Conservation (phyloP, 179 eudicot species). For the Actinidia arguta region DNA sequence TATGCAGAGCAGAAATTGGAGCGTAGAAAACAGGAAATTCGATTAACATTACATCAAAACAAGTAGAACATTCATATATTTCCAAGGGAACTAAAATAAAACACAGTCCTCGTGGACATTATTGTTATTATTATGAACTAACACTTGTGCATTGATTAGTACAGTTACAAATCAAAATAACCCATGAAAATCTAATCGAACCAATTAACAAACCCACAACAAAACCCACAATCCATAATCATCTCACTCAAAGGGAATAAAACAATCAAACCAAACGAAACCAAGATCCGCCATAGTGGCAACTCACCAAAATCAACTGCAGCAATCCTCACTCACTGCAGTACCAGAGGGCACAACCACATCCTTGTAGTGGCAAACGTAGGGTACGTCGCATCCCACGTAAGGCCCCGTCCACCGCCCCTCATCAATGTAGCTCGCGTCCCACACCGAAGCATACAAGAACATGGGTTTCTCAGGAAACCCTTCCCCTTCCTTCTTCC, state of each 20-base stretch:
- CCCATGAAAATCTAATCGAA: not conserved
- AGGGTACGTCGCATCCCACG: slow-evolving; percentile 40
- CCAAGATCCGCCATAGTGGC: not conserved
- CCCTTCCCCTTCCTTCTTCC: not conserved
- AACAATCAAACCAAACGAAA: not conserved
- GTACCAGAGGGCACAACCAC: slow-evolving; percentile 29
- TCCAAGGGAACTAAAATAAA: too few species aligned
- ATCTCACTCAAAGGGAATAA: not conserved
- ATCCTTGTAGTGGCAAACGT: slow-evolving; percentile 37
- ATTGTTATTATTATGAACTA: too few species aligned
- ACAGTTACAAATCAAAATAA: not conserved
- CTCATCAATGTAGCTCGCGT: slow-evolving; percentile 42
- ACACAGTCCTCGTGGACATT: too few species aligned
- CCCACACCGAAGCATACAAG: slow-evolving; percentile 45
- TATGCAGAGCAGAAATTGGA: too few species aligned
- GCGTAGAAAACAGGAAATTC: too few species aligned
- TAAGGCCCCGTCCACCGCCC: slow-evolving; percentile 43
- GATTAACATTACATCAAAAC: too few species aligned
- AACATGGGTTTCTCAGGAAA: slow-evolving; percentile 45
- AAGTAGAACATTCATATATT: too few species aligned
- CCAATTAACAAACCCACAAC: not conserved
- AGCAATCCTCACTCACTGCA: slow-evolving; percentile 4
- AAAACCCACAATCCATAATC: slow-evolving; percentile 2
- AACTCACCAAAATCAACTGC: slow-evolving; percentile 11
- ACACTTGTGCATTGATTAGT: too few species aligned